Evolutionary conservation across 2,329 filamentous ascomycete genomes (phyloP).

Genomic region (Diaporthe capsici): DNA sequence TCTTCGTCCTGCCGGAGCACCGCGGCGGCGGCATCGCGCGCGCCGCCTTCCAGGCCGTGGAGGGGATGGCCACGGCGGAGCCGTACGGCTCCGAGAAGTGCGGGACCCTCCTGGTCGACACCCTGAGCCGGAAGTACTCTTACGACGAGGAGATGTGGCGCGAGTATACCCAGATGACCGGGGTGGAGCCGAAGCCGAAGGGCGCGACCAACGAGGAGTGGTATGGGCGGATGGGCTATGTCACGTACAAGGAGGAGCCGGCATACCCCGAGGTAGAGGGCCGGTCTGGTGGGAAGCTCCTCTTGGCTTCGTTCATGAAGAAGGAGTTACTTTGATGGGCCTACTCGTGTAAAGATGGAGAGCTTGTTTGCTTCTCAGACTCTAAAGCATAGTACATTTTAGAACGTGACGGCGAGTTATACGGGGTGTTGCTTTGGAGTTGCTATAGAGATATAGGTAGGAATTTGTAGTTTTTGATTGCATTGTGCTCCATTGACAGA

Average conservation of each 20-base stretch:
- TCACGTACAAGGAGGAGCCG: constrained; percentile 40
- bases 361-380: background rate
- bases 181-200: constrained; percentile 1
- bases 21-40: constrained; percentile 38
- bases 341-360: no score
- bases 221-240: constrained; percentile 42
- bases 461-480: background rate
- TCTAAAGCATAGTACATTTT: background rate
- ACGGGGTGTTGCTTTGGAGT: background rate
- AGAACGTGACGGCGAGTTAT: no score
- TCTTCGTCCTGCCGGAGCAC: constrained; percentile 43
- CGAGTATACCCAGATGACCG: constrained; percentile 22
- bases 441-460: no score
- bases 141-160: constrained; percentile 41
- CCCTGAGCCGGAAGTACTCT: constrained; percentile 39
- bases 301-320: constrained; percentile 7
- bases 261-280: background rate
- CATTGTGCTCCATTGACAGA: background rate
- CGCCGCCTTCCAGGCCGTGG: constrained; percentile 39
- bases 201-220: constrained; percentile 39
- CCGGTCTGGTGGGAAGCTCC: background rate
- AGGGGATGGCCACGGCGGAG: constrained; percentile 36
- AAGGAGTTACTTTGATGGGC: background rate
- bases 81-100: constrained; percentile 43
- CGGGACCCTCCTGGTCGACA: constrained; percentile 37